Percentiles rank a stretch among this genome's conserved stretches.
Conservation (phyloP, 148 eudicot genomes). For the Suaeda aralocaspica region DNA sequence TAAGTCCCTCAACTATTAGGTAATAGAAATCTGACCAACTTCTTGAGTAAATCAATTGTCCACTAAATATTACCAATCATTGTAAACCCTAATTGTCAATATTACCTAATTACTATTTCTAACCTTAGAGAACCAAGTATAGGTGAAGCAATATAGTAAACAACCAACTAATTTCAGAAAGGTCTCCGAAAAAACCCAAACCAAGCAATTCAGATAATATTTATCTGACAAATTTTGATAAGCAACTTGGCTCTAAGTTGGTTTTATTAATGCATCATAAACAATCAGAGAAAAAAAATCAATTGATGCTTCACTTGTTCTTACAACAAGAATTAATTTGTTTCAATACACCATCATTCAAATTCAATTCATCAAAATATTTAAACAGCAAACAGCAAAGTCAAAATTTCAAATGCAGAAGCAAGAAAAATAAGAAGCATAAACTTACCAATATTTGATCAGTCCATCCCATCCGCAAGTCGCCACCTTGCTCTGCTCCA, state of each 20-base stretch:
- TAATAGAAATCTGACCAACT: too few relatives aligned
- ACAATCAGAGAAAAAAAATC: not conserved
- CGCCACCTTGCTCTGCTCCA: constrained; percentile 94
- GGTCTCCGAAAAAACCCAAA: not conserved
- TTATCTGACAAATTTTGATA: not conserved
- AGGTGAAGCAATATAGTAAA: too few relatives aligned
- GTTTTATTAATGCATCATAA: not conserved
- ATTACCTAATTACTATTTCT: too few relatives aligned
- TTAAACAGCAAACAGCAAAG: not conserved
- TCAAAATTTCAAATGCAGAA: not conserved
- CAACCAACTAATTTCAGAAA: too few relatives aligned
- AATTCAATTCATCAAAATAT: too few relatives aligned
- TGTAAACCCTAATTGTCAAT: too few relatives aligned
- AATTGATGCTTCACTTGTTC: not conserved
- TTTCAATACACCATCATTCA: not conserved
- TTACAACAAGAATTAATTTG: not conserved
- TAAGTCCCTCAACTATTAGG: too few relatives aligned
- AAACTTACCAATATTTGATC: constrained; percentile 82
- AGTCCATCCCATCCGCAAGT: constrained; percentile 99
- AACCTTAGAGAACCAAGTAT: too few relatives aligned
- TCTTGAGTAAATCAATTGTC: too few relatives aligned
- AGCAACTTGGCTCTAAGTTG: not conserved
- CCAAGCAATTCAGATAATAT: not conserved
- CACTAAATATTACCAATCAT: too few relatives aligned
- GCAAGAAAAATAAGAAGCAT: not conserved